Base-by-base conservation (phyloP, 2,329 filamentous ascomycete genomes). In the Aspergillus neotritici region DNA sequence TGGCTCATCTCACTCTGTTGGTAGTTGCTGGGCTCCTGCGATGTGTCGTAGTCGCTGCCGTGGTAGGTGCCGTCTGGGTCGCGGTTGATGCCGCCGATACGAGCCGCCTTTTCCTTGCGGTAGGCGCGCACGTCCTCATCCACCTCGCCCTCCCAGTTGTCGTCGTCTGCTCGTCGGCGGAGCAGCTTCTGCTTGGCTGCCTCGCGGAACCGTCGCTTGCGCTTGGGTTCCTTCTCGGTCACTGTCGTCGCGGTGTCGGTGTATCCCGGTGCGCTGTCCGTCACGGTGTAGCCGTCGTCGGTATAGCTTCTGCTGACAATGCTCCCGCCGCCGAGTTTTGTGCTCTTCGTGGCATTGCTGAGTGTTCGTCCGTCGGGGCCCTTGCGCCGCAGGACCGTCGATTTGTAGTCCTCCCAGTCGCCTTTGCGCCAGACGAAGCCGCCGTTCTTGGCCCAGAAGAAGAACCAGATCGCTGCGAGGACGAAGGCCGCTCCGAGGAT, bases 401-500 rank as follows among this genome's bases (percentile, higher is more conserved):
- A 84, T 66, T 97, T 97, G 79, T 98, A 98, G 61, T 98, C 93
- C 5, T 97, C 91, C 91, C 93, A 98, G 68, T 98, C 93, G 30
- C 80, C 76, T 50, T 94, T 73, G 36, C 78, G 78, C 76, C 89
- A 97, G 51, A 86, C 73, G 72, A 97, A 96, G 11, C 93, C 93
- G 49, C 93, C 93, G 57, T 97, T 95, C 70, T 86, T 91, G 44
- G 91, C 91, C 86, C 87, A 94, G 77, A 94, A 94, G 78, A 98
- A 97, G 77, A 98, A 96, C 90, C 93, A 98, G 61, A 97, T 88
- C 16, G 77, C 79, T 0, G 75, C 78, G 3, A 86, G 46, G 16
- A 93, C 85, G 61, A 97, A 85, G 28, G 71, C 80, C 1, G 82
- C 82, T 29, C 87, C 88, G 40, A 97, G 80, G 13, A 96, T 65